Percentiles rank a stretch among this genome's conserved stretches.
Conservation (phyloP, 2,329 filamentous ascomycete genomes). For the Ceratocystis cubensis region DNA sequence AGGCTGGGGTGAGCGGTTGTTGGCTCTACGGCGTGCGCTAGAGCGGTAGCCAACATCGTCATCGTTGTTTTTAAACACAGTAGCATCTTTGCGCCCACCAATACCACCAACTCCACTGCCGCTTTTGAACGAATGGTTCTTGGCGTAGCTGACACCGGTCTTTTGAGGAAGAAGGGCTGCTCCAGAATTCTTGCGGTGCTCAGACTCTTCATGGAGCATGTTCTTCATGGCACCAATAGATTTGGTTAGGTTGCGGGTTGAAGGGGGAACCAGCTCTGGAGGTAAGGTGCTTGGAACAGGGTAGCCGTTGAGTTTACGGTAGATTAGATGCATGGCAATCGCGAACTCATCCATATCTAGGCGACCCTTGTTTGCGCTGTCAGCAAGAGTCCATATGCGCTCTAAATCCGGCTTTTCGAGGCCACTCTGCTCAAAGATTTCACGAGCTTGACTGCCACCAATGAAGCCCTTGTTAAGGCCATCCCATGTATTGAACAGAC, state of each 20-base stretch:
- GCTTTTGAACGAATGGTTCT: slow-evolving; percentile 75
- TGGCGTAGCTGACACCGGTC: slow-evolving; percentile 96
- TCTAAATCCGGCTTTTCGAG: slow-evolving; percentile 83
- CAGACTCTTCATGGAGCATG: slow-evolving; percentile 77
- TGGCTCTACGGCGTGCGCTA: slow-evolving; percentile 76
- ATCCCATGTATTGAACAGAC: slow-evolving; percentile 93
- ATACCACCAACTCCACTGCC: slow-evolving; percentile 42
- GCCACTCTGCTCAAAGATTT: slow-evolving; percentile 94
- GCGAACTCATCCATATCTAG: slow-evolving; percentile 95
- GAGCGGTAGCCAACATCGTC: slow-evolving; percentile 87
- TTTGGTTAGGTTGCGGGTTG: slow-evolving; percentile 81
- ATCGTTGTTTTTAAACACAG: slow-evolving; percentile 92
- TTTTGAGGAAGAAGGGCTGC: slow-evolving; percentile 86
- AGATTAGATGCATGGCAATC: slow-evolving; percentile 97
- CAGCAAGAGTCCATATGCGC: slow-evolving; percentile 85
- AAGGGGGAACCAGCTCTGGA: slow-evolving; percentile 85
- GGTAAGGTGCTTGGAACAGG: slow-evolving; percentile 78
- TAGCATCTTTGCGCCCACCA: slow-evolving; percentile 74
- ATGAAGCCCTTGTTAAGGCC: slow-evolving; percentile 88
- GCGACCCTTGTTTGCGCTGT: slow-evolving; percentile 85
- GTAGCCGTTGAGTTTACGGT: slow-evolving; percentile 91
- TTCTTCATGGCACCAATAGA: slow-evolving; percentile 90
- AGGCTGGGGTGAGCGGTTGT: slow-evolving; percentile 67
- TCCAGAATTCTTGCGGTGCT: slow-evolving; percentile 75
- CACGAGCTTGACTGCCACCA: slow-evolving; percentile 80